phyloP scores from a whole-genome alignment of 768 basidiomycete genomes.

The Lepiota venenata region DNA sequence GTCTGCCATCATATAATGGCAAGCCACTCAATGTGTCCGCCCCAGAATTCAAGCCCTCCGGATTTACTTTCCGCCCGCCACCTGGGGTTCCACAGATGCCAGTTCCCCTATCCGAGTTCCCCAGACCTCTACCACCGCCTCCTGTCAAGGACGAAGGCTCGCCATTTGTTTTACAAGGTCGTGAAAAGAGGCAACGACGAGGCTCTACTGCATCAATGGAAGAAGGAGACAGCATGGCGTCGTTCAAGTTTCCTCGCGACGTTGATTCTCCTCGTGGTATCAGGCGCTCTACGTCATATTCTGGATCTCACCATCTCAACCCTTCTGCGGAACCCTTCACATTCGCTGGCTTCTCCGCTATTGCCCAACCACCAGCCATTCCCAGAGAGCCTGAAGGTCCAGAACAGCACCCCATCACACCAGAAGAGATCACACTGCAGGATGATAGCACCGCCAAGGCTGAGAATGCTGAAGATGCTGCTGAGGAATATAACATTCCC shows the following conservation, averaged over 20 bases:
- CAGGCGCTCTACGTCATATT: slow-evolving; percentile 34
- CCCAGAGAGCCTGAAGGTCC: slow-evolving; percentile 13
- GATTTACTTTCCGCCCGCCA: slow-evolving; percentile 77
- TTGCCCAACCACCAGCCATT: slow-evolving; percentile 29
- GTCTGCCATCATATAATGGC: slow-evolving; percentile 44
- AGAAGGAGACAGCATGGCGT: slow-evolving; percentile 65
- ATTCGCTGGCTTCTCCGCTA: slow-evolving; percentile 59
- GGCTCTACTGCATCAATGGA: slow-evolving; percentile 41
- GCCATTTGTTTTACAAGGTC: slow-evolving; percentile 58
- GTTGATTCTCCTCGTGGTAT: slow-evolving; percentile 47
- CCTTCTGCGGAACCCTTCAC: slow-evolving; percentile 58
- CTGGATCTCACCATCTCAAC: slow-evolving; percentile 30
- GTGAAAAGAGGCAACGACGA: slow-evolving; percentile 76
- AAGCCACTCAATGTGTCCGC: slow-evolving; percentile 79
- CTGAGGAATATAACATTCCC: slow-evolving; percentile 11
- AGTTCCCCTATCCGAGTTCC: slow-evolving; percentile 20
- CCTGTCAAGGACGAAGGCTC: slow-evolving; percentile 29
- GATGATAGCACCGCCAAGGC: background rate
- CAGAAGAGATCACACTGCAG: slow-evolving; percentile 14
- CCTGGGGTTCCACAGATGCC: slow-evolving; percentile 61
- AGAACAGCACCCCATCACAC: background rate
- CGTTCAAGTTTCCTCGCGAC: slow-evolving; percentile 71
- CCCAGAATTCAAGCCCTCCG: slow-evolving; percentile 74
- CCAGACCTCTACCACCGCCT: slow-evolving; percentile 25
- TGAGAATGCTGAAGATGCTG: slow-evolving; percentile 11